Evolutionary conservation across 2,329 filamentous ascomycete genomes (phyloP), one percentile per base, ranked within the genome.

Genomic region (Pseudocercospora pini-densiflorae): DNA sequence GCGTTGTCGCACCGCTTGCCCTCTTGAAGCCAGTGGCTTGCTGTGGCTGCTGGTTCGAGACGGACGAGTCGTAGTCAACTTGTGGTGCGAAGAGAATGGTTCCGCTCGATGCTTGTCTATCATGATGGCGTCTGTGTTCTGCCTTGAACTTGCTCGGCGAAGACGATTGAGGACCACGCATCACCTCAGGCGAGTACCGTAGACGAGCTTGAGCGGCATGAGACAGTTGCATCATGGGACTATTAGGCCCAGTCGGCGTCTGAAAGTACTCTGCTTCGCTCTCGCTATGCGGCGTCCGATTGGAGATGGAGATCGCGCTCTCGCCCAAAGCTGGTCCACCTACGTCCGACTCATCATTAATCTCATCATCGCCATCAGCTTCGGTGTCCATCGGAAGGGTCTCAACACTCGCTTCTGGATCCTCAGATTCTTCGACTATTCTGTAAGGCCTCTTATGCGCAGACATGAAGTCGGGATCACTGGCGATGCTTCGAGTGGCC

Each of bases 281-380:
- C 23, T 74, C 75, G 24, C 73, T 68, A 6, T 61, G 70, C 12
- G 67, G 64, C 14, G 62, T 67, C n/a, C 63, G 62, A 16, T 75
- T 77, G 33, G 79, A 75, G 31, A 76, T 69, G 1, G 75, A 74
- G 2, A 76, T 49, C 1, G 73, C 73, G 49, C 75, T 77, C 62
- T 77, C 74, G n/a, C 75, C 75, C 12, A 77, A 14, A 7, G 76
- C 77, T 5, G 69, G 80, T n/a, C 85, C 82, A 19, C 85, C 82
- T 19, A 33, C 89, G 24, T 74, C 72, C 88, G 73, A 71, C 21
- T 94, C 91, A 63, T 93, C 91, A 63, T 93, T 92, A 3, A 91
- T 94, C 77, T 97, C 94, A 73, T 97, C 94, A 73, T 97, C 94
- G 0, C 93, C 93, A 24, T 97, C 93, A 6, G 90, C 92, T 74